phyloP scores from a whole-genome alignment of 2,329 filamentous ascomycete genomes.

The Colletotrichum sp. region DNA sequence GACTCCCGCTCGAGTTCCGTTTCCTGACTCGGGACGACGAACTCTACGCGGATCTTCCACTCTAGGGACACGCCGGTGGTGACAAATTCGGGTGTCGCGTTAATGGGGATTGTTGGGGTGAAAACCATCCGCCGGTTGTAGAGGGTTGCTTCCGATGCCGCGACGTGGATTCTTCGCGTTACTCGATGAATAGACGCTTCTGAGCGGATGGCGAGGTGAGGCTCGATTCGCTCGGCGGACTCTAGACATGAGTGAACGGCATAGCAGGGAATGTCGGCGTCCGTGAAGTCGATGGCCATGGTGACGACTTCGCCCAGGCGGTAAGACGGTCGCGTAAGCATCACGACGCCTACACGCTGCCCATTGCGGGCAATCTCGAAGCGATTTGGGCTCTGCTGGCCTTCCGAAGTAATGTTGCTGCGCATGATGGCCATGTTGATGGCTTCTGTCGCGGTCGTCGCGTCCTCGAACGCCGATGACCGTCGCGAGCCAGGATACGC shows the following conservation, averaged over 20 bases:
- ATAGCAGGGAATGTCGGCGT: constrained; percentile 81
- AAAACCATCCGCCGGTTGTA: constrained; percentile 83
- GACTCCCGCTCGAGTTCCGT: constrained; percentile 14
- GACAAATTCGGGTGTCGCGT: constrained; percentile 87
- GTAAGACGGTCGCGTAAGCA: constrained; percentile 87
- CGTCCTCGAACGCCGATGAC: constrained; percentile 59
- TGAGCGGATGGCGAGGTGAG: constrained; percentile 81
- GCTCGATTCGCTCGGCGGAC: constrained; percentile 82
- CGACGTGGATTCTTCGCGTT: constrained; percentile 81
- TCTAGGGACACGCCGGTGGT: constrained; percentile 87
- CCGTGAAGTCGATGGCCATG: constrained; percentile 82
- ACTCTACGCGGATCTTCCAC: constrained; percentile 91
- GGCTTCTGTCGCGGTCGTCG: constrained; percentile 75
- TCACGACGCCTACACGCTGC: constrained; percentile 88
- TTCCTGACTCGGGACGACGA: constrained; percentile 71
- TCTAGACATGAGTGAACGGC: constrained; percentile 85
- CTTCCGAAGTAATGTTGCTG: constrained; percentile 70
- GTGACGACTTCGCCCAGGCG: constrained; percentile 87
- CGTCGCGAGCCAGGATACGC: constrained; percentile 61
- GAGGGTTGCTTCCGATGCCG: constrained; percentile 80
- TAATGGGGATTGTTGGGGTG: constrained; percentile 79
- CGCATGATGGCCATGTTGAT: constrained; percentile 91
- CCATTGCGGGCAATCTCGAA: constrained; percentile 95
- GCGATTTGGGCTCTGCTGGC: constrained; percentile 84
- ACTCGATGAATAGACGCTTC: constrained; percentile 86